Conservation (phyloP, 2,329 filamentous ascomycete species). For the Thielaviopsis cerberus region DNA sequence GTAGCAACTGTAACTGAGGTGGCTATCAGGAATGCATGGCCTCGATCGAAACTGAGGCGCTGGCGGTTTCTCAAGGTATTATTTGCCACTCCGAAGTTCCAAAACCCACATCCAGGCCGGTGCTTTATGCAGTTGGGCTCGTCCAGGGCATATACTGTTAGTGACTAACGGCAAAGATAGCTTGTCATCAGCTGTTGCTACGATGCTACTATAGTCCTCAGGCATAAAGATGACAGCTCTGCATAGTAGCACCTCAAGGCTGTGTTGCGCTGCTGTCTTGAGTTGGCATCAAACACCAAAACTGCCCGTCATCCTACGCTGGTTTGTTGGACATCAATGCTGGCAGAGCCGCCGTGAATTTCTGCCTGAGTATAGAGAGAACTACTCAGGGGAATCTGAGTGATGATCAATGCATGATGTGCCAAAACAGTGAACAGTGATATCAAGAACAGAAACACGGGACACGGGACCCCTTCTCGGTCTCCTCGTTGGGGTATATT, state of each 20-base stretch:
- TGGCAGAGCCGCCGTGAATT: not conserved
- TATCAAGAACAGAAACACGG: not conserved
- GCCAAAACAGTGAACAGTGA: not conserved
- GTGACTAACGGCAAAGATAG: not conserved
- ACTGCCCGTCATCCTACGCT: not conserved
- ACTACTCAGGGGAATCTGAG: not conserved
- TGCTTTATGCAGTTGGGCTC: not conserved
- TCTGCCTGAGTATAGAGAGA: not conserved
- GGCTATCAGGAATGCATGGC: not conserved
- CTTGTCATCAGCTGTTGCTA: not conserved
- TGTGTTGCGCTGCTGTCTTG: not conserved
- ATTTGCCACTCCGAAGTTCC: not conserved
- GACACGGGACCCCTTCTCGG: not conserved
- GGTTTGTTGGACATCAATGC: not conserved
- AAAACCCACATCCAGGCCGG: not conserved
- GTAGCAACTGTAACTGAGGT: not conserved
- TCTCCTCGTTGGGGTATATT: not conserved
- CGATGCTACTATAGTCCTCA: not conserved
- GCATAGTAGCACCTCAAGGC: not conserved
- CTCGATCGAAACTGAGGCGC: not conserved
- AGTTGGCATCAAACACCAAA: not conserved
- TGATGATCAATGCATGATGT: not conserved
- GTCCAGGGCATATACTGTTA: not conserved
- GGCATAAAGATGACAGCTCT: not conserved
- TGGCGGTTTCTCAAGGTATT: not conserved